phyloP scores from a whole-genome alignment of 2,329 filamentous ascomycete species.

The Colletotrichum nymphaeae region DNA sequence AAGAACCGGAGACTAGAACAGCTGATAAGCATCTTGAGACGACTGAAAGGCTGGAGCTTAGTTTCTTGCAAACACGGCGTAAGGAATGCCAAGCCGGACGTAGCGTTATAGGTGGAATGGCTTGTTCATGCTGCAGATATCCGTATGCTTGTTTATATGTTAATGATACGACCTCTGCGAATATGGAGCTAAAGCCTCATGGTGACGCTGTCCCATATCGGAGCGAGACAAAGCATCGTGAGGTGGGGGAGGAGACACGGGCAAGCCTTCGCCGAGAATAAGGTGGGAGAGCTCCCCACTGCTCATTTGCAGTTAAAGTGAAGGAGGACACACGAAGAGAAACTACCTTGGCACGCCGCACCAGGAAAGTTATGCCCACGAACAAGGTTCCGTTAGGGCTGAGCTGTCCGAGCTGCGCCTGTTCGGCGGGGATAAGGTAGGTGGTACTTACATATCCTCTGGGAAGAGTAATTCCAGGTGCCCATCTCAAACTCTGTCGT shows the following conservation, averaged over 20 bases:
- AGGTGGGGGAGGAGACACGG: constrained; percentile 6
- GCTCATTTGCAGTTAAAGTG: neutral
- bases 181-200: neutral
- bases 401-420: constrained; percentile 25
- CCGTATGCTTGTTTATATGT: neutral
- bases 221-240: neutral
- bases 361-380: constrained; percentile 1
- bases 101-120: neutral
- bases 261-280: neutral
- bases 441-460: neutral
- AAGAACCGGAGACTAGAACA: neutral
- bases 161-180: neutral
- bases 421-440: neutral
- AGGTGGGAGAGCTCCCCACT: constrained; percentile 20
- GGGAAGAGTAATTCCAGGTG: neutral
- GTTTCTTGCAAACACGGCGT: neutral
- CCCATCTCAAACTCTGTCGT: neutral
- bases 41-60: neutral
- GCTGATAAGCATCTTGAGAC: neutral
- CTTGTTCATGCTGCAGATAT: neutral
- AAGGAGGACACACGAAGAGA: neutral
- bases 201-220: neutral
- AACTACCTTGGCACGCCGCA: neutral
- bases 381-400: constrained; percentile 32
- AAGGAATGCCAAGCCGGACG: neutral